Evolutionary conservation across 2,329 filamentous ascomycete genomes (phyloP), one percentile per base, ranked within the genome.

Genomic region (Cyphellophora attinorum): DNA sequence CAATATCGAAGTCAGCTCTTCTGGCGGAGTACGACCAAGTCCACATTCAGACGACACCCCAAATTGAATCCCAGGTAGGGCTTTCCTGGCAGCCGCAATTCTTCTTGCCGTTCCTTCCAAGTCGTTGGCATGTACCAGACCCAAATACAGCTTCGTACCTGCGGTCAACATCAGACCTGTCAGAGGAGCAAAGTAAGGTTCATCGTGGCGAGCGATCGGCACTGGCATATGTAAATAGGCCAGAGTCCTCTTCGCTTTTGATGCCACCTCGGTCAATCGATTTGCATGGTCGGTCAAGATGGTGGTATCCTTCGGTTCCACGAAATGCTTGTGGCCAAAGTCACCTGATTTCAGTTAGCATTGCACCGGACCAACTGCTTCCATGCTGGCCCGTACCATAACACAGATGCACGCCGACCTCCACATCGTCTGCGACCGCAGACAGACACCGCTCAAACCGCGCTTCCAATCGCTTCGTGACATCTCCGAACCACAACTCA

Each of bases 331-430:
- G 45, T 67, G 63, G 1, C 51, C 47, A 4, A 61, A 49, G 39
- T 68, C 64, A 10, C 65, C n/a, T n/a, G n/a, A n/a, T n/a, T n/a
- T n/a, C n/a, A n/a, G n/a, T n/a, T n/a, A n/a, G n/a, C n/a, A n/a
- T n/a, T n/a, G n/a, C n/a, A n/a, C n/a, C n/a, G n/a, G n/a, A n/a
- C n/a, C n/a, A n/a, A n/a, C n/a, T n/a, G n/a, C n/a, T n/a, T n/a
- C n/a, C n/a, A n/a, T n/a, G n/a, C n/a, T n/a, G n/a, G n/a, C n/a
- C n/a, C n/a, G n/a, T n/a, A n/a, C n/a, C 65, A 42, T 68, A 68
- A 49, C 66, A 69, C 13, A 68, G 52, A 45, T 68, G 65, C 19
- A 63, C 54, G 0, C 62, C 65, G 35, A 68, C 29, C 25, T 62
- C 54, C 1, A 67, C 58, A 39, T 56, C 52, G 5, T 46, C 19